Percentiles rank a stretch among this genome's conserved stretches.
These are phyloP conservation scores for Lotus japonicus DNA, from an alignment of 306 rosid genomes.

Conservation along the genomic window DNA sequence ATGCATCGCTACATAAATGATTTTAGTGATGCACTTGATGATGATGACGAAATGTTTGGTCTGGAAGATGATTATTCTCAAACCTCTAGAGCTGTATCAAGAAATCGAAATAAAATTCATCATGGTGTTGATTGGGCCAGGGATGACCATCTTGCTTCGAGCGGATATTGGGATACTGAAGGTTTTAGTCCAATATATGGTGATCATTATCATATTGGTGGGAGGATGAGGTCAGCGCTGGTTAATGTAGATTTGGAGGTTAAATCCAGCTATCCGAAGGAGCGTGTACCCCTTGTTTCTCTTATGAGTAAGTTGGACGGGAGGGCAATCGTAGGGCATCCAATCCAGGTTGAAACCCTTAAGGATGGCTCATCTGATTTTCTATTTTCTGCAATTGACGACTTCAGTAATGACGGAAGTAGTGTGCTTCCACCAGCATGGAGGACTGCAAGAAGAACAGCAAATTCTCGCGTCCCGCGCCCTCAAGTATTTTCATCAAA, in stretches of 20 bases:
- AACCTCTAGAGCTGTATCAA: slow-evolving; percentile 40
- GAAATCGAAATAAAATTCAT: slow-evolving; percentile 28
- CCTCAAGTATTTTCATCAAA: slow-evolving; percentile 45
- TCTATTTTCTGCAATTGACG: slow-evolving; percentile 48
- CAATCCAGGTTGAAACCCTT: slow-evolving; percentile 67
- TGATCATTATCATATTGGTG: slow-evolving; percentile 33
- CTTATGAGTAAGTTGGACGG: slow-evolving; percentile 87
- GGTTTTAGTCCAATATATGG: slow-evolving; percentile 34
- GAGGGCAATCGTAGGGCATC: slow-evolving; percentile 88
- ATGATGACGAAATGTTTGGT: slow-evolving; percentile 38
- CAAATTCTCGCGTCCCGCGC: slow-evolving; percentile 72
- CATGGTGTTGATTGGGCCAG: slow-evolving; percentile 38
- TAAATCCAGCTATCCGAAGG: slow-evolving; percentile 76
- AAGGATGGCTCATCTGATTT: slow-evolving; percentile 65
- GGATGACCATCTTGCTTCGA: slow-evolving; percentile 55
- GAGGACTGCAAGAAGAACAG: slow-evolving; percentile 95
- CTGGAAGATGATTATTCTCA: slow-evolving; percentile 48
- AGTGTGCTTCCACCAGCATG: slow-evolving; percentile 72
- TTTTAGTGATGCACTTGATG: slow-evolving; percentile 38
- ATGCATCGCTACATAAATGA: slow-evolving; percentile 19
- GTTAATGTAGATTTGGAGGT: slow-evolving; percentile 77
- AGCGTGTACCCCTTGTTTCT: slow-evolving; percentile 85
- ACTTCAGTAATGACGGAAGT: slow-evolving; percentile 49
- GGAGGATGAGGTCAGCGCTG: slow-evolving; percentile 49
- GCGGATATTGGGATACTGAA: slow-evolving; percentile 58